phyloP scores from a whole-genome alignment of 2,329 filamentous ascomycete species.

The Xylogone sp. region DNA sequence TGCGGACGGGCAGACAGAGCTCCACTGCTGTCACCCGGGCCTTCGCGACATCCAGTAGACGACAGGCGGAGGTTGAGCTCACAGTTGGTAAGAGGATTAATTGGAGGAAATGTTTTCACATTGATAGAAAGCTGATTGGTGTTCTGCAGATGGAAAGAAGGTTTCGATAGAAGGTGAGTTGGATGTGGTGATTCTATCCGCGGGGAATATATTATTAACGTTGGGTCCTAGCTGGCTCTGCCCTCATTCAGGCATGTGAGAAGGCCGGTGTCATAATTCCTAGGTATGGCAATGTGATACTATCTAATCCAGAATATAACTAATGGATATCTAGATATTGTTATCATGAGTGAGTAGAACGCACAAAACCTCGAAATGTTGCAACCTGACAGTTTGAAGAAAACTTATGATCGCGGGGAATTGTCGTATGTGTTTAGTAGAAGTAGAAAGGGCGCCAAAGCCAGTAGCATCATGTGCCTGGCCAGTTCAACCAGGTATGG shows the following conservation, averaged over 20 bases:
- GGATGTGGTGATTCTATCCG: background rate
- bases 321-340: conserved; percentile 68
- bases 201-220: conserved; percentile 30
- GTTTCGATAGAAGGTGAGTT: conserved; percentile 91
- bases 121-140: conserved; percentile 26
- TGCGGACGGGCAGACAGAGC: conserved; percentile 58
- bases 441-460: conserved; percentile 94
- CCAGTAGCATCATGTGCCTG: conserved; percentile 97
- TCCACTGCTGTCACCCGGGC: conserved; percentile 60
- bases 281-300: conserved; percentile 50
- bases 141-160: conserved; percentile 84
- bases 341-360: conserved; percentile 81
- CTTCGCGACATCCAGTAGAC: conserved; percentile 76
- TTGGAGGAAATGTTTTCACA: conserved; percentile 4
- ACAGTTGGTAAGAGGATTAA: conserved; percentile 71
- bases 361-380: conserved; percentile 20
- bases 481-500: conserved; percentile 98
- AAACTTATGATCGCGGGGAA: conserved; percentile 99
- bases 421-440: conserved; percentile 98
- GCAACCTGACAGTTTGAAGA: conserved; percentile 41
- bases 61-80: conserved; percentile 90
- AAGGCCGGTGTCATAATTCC: conserved; percentile 90
- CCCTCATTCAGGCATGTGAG: conserved; percentile 98
- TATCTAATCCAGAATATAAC: conserved; percentile 4
- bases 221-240: conserved; percentile 72